Conservation (phyloP, 441 rosid genomes). For the Erodium texanum region DNA sequence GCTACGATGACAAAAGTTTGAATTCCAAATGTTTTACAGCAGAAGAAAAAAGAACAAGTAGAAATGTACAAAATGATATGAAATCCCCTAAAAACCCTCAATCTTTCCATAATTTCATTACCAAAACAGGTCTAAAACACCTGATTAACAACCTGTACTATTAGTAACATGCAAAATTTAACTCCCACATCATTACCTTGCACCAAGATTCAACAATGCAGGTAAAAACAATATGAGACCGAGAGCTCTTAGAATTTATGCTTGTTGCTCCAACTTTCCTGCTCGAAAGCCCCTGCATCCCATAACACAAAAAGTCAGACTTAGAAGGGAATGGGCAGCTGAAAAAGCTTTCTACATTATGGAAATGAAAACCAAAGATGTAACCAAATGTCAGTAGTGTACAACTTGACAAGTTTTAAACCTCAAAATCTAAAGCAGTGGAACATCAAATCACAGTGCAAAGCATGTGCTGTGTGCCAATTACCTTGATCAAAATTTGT, state of each 20-base stretch:
- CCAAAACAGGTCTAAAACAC: background rate
- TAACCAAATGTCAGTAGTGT: background rate
- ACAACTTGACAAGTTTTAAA: background rate
- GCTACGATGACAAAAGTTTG: background rate
- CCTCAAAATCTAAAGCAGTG: background rate
- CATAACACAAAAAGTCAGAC: background rate
- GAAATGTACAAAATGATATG: background rate
- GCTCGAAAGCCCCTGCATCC: constrained; percentile 78
- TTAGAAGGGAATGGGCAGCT: too few relatives aligned
- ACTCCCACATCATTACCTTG: constrained; percentile 46
- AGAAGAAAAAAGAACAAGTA: too few relatives aligned
- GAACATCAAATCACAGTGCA: background rate
- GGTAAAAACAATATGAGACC: constrained; percentile 95
- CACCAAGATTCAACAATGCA: constrained; percentile 89
- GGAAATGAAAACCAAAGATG: too few relatives aligned
- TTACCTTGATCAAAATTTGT: constrained; percentile 72
- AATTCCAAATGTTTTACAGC: background rate
- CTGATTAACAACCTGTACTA: background rate
- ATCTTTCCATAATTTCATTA: background rate
- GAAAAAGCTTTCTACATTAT: too few relatives aligned
- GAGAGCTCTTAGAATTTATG: constrained; percentile 95
- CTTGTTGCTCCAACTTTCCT: constrained; percentile 93
- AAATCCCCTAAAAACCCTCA: background rate
- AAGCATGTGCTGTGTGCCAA: background rate
- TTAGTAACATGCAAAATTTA: background rate